Conservation (phyloP, 2,329 filamentous ascomycete species). For the Pseudocercospora vitis region DNA sequence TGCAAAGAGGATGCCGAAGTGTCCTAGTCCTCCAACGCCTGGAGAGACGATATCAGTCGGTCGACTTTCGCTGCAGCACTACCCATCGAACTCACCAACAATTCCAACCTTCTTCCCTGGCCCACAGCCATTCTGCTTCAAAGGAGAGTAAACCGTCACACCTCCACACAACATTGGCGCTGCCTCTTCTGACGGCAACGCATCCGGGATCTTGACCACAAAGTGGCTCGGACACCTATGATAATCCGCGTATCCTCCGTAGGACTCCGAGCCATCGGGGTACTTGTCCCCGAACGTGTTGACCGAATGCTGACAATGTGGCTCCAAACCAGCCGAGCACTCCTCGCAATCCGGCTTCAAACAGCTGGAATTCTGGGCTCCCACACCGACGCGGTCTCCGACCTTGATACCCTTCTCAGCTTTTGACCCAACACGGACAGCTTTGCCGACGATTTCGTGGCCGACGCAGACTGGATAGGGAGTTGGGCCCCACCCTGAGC, state of each 20-base stretch:
- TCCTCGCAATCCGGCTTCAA: conserved; percentile 53
- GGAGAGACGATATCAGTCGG: conserved; percentile 39
- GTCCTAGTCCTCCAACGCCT: conserved; percentile 43
- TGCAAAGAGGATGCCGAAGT: conserved; percentile 71
- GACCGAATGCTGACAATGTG: conserved; percentile 33
- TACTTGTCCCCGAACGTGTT: conserved; percentile 37
- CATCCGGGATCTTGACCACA: conserved; percentile 57
- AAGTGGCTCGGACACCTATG: conserved; percentile 56
- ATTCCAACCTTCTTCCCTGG: conserved; percentile 71
- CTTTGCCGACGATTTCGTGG: conserved; percentile 39
- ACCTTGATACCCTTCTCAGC: conserved; percentile 37
- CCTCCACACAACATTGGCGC: conserved; percentile 77
- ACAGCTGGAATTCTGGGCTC: conserved; percentile 52
- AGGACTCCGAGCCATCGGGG: conserved; percentile 47
- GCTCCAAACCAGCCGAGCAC: conserved; percentile 46
- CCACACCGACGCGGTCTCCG: conserved; percentile 51
- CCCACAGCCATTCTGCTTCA: conserved; percentile 66
- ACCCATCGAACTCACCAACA: conserved; percentile 52
- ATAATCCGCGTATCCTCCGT: conserved; percentile 63
- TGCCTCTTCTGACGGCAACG: conserved; percentile 51
- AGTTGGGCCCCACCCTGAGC: conserved; percentile 47
- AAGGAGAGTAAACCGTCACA: conserved; percentile 69
- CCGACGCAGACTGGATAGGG: conserved; percentile 41
- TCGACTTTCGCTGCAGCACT: conserved; percentile 59
- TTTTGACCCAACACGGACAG: conserved; percentile 36